Conservation (phyloP, 164 flowering plant genomes). For the Vitis rupestris region DNA sequence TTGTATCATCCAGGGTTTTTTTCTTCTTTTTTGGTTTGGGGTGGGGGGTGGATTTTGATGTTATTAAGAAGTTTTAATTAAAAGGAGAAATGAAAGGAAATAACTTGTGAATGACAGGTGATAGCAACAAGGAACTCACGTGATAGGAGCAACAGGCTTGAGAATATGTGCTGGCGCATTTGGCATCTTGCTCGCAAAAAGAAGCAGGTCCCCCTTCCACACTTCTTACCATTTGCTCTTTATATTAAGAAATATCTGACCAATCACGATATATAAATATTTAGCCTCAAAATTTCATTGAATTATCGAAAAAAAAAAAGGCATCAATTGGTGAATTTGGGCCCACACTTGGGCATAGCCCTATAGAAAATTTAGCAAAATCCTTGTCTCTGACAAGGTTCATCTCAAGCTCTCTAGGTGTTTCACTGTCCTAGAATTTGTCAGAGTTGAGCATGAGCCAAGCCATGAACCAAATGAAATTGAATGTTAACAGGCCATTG, state of each 20-base stretch:
- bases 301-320: no score
- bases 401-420: no score
- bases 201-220: constrained; percentile 42
- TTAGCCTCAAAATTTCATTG: no score
- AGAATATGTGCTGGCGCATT: constrained; percentile 69
- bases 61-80: not conserved
- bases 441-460: no score
- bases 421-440: no score
- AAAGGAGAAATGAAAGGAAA: not conserved
- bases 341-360: no score
- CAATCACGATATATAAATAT: no score
- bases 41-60: not conserved
- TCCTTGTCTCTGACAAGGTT: no score
- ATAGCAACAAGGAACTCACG: constrained; percentile 64
- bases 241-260: not conserved
- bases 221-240: not conserved
- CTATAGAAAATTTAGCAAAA: no score
- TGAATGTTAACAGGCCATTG: no score
- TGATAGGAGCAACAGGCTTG: constrained; percentile 60
- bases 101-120: constrained; percentile 32
- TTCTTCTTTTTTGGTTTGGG: not conserved
- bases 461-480: no score
- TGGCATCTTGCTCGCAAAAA: constrained; percentile 71
- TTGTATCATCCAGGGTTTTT: not conserved
- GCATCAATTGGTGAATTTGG: no score